Conservation (phyloP, 2,329 filamentous ascomycete genomes). For the Fusarium subglutinans region DNA sequence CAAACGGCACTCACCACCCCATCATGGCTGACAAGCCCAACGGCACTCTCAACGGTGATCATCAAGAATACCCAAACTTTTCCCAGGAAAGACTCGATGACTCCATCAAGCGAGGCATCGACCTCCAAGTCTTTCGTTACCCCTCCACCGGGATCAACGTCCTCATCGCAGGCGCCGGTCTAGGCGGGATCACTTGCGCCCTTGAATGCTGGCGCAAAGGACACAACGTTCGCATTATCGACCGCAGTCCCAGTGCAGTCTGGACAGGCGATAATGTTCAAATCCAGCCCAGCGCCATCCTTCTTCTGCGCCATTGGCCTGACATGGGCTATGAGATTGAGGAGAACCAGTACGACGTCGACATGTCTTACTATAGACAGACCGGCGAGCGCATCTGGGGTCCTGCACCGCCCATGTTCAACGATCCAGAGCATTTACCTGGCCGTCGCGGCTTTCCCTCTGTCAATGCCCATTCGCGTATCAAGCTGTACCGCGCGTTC, state of each 20-base stretch:
- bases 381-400: conserved; percentile 25
- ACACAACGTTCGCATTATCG: conserved; percentile 22
- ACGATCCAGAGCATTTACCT: conserved; percentile 13
- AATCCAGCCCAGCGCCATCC: conserved; percentile 25
- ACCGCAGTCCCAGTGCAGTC: conserved; percentile 11
- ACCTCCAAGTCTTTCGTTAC: conserved; percentile 23
- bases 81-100: not conserved
- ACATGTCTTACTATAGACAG: conserved; percentile 31
- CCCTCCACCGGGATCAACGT: conserved; percentile 21
- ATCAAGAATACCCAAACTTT: not conserved
- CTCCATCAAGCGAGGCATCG: not conserved
- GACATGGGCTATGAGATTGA: conserved; percentile 32
- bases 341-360: conserved; percentile 27
- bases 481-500: conserved; percentile 25
- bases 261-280: conserved; percentile 31
- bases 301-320: conserved; percentile 23
- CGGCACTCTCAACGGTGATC: not conserved
- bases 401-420: conserved; percentile 29
- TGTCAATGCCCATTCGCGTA: conserved; percentile 20
- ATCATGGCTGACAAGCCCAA: not conserved
- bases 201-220: conserved; percentile 32
- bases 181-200: conserved; percentile 11
- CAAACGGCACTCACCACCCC: not conserved
- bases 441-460: conserved; percentile 15
- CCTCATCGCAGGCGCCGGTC: conserved; percentile 20